These are phyloP conservation scores for Fusarium subglutinans DNA, from an alignment of 2,329 filamentous ascomycete species.

Conservation along the genomic window DNA sequence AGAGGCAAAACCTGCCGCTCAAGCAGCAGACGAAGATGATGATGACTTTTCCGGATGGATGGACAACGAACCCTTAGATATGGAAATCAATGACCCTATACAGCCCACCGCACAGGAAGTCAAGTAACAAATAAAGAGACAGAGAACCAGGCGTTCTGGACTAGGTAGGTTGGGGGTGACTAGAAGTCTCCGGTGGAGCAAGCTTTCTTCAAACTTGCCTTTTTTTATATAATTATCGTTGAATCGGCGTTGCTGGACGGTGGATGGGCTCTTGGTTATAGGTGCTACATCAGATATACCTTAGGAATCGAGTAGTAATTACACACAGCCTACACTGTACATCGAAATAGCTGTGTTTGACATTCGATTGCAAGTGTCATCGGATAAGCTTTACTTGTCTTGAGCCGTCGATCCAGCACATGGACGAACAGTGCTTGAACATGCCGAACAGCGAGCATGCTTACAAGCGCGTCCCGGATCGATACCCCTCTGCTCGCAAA, in stretches of 20 bases:
- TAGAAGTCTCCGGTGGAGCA: conserved; percentile 6
- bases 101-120: conserved; percentile 32
- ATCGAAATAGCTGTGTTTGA: not conserved
- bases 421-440: not conserved
- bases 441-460: not conserved
- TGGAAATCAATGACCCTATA: conserved; percentile 34
- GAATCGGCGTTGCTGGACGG: conserved; percentile 19
- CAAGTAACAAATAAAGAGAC: conserved; percentile 27
- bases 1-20: conserved; percentile 27
- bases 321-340: not conserved
- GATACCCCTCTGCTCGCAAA: not conserved
- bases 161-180: conserved; percentile 12
- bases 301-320: conserved; percentile 14
- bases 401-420: not conserved
- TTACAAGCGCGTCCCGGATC: not conserved
- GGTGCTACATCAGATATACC: conserved; percentile 13
- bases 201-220: conserved; percentile 2
- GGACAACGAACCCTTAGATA: conserved; percentile 45
- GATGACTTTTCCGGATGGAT: conserved; percentile 51
- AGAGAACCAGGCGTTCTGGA: conserved; percentile 25
- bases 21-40: conserved; percentile 41
- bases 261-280: not conserved
- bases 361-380: not conserved
- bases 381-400: no score
- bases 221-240: not conserved